Base-by-base conservation (phyloP, 1,284 basidiomycete species). In the Trichosporon coremiiforme region DNA sequence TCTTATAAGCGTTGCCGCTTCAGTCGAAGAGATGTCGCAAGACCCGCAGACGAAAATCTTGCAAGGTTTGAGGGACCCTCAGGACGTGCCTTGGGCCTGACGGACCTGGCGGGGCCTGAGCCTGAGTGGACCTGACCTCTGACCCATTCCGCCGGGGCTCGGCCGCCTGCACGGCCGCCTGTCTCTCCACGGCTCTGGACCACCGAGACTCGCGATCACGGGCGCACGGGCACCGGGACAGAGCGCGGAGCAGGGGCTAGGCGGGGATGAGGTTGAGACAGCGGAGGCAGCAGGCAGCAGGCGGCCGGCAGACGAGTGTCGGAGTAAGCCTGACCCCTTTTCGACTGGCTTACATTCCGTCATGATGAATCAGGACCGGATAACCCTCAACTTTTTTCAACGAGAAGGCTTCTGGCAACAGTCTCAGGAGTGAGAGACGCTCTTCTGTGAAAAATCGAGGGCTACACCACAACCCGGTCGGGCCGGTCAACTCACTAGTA, bases 321-420 rank as follows among this genome's bases (percentile, higher is more conserved):
- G 20, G 50, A 25, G 50, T 53, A 53, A 25, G 20, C 22, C 22
- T 53, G 50, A 20, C n/a, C 50, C 50, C 50, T 22, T 53, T 53
- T 53, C 50, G 50, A 53, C 50, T 20, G 50, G 50, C 50, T 53
- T 53, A 53, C 50, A 53, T 53, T 53, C 50, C 50, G 50, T 53
- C 20, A 53, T 53, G 50, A 53, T 53, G 50, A 53, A 53, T 53
- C 50, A 53, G 50, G 50, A 53, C 50, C 50, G 50, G 7, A 53
- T 53, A 53, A 53, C 50, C 50, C 50, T 53, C 50, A 53, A 53
- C 50, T 53, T 25, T 53, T 47, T 53, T 53, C 50, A 20, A 53
- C 20, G 22, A 25, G 10, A 53, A 12, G 50, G 50, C 50, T 53
- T 53, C 50, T 53, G 50, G 7, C 10, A 53, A 8, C 20, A 25